Evolutionary conservation across 2,329 filamentous ascomycete species (phyloP).

Genomic region (Aspergillus transmontanensis): DNA sequence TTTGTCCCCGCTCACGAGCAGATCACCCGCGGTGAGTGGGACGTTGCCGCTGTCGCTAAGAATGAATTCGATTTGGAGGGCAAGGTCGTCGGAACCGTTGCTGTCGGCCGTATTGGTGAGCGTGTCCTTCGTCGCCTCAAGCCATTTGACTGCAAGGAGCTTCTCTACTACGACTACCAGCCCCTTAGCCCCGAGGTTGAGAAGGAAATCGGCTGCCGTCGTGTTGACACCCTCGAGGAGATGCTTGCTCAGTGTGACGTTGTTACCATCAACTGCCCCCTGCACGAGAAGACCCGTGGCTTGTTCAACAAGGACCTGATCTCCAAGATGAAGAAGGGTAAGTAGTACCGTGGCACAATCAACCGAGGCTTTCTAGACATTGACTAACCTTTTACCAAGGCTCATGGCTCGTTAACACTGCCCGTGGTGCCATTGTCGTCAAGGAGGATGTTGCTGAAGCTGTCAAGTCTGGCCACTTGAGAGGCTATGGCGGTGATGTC

Average conservation of each 20-base stretch:
- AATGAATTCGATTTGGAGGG: constrained; percentile 96
- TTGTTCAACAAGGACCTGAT: constrained; percentile 99
- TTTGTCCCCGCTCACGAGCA: constrained; percentile 97
- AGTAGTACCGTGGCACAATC: constrained; percentile 26
- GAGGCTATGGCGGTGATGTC: constrained; percentile 53
- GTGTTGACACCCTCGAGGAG: constrained; percentile 88
- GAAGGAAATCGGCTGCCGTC: constrained; percentile 91
- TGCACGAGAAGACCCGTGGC: constrained; percentile 96
- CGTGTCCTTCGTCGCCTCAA: constrained; percentile 94
- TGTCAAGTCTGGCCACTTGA: constrained; percentile 79
- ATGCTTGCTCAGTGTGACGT: constrained; percentile 93
- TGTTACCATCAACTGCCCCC: constrained; percentile 98
- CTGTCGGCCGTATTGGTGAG: constrained; percentile 96
- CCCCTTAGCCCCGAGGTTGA: constrained; percentile 81
- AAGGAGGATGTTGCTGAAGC: constrained; percentile 98
- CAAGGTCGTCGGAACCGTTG: constrained; percentile 98
- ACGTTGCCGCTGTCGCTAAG: constrained; percentile 95
- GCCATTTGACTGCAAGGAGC: constrained; percentile 99
- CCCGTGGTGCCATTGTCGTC: constrained; percentile 97
- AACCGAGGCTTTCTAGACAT: background rate
- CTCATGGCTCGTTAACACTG: constrained; percentile 97
- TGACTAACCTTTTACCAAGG: constrained; percentile 50
- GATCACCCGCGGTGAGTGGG: constrained; percentile 86
- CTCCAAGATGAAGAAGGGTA: constrained; percentile 97
- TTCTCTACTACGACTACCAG: constrained; percentile 99